phyloP scores from a whole-genome alignment of 768 basidiomycete species.

The Xanthoconium stramineum region DNA sequence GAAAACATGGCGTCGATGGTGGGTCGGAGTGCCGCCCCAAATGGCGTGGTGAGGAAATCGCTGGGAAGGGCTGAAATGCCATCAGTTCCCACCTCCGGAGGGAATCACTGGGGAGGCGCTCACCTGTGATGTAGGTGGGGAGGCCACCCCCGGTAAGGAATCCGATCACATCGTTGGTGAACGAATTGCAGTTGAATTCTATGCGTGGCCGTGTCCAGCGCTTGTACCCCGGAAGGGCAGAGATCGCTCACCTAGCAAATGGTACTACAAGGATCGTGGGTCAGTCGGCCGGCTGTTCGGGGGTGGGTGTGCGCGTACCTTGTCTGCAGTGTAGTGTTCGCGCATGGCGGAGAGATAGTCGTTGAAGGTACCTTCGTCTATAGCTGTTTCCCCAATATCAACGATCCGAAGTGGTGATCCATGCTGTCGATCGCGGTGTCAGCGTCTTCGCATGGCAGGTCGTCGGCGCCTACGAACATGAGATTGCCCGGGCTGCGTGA shows the following conservation, averaged over 20 bases:
- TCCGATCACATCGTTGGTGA: conserved; percentile 83
- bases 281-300: not conserved
- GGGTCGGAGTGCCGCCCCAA: conserved; percentile 81
- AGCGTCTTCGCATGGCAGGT: not conserved
- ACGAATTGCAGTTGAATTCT: conserved; percentile 97
- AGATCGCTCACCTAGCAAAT: conserved; percentile 62
- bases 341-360: conserved; percentile 79
- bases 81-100: not conserved
- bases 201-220: not conserved
- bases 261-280: conserved; percentile 54
- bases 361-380: conserved; percentile 82
- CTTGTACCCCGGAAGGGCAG: not conserved
- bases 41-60: conserved; percentile 86
- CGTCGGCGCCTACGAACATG: conserved; percentile 51
- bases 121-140: conserved; percentile 79
- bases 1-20: conserved; percentile 90
- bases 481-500: conserved; percentile 71
- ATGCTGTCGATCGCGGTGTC: conserved; percentile 43
- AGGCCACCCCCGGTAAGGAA: conserved; percentile 84
- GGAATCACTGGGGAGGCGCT: not conserved
- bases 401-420: conserved; percentile 68
- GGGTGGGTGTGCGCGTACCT: conserved; percentile 44
- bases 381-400: conserved; percentile 72
- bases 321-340: conserved; percentile 84
- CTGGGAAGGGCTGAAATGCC: conserved; percentile 58